Evolutionary conservation across 176 grass and related monocot species (phyloP), one percentile per base, ranked within the genome.

Genomic region (Melocanna baccifera): DNA sequence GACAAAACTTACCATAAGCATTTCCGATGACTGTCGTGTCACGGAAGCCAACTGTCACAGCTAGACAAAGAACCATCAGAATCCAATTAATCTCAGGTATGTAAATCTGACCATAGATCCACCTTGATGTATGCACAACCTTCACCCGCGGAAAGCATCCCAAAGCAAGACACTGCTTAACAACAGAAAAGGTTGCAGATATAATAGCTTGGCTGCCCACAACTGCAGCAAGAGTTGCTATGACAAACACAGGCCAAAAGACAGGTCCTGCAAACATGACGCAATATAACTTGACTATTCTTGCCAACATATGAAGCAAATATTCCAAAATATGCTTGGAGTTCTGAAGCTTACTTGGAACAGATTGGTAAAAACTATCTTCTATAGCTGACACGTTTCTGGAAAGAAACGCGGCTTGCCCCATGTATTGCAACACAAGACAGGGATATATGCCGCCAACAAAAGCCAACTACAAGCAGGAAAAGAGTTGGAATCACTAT

Each of bases 61-160:
- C 90, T 58, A 94, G 52, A 83, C 92, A 94, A 50, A 94, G 87
- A 53, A 90, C 82, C 92, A 94, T 94, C 37, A 94, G 61, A 61
- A 90, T 94, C 92, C 92, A 92, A 63, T 94, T 94, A 56, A 94
- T 94, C 83, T 94, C 90, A 47, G 92, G 92, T 83, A 94, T 94
- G 82, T 92, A 94, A 69, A 94, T 94, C 85, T 94, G 93, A 3
- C 93, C 93, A 69, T 84, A 55, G 74, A 94, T 90, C 90, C 87
- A 92, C 67, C 85, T 90, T 83, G 93, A 94, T n/a, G 93, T 94
- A 68, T 94, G 93, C 62, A 94, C 88, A 56, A 94, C 81, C 82
- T 94, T 94, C 72, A 94, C 87, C 1, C 87, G 82, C 22, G 93
- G 93, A 83, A 94, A 94, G 63, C 90, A 94, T 72, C 90, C 90